Base-by-base conservation (phyloP, 768 basidiomycete genomes). In the Xerocomus potaroensis region DNA sequence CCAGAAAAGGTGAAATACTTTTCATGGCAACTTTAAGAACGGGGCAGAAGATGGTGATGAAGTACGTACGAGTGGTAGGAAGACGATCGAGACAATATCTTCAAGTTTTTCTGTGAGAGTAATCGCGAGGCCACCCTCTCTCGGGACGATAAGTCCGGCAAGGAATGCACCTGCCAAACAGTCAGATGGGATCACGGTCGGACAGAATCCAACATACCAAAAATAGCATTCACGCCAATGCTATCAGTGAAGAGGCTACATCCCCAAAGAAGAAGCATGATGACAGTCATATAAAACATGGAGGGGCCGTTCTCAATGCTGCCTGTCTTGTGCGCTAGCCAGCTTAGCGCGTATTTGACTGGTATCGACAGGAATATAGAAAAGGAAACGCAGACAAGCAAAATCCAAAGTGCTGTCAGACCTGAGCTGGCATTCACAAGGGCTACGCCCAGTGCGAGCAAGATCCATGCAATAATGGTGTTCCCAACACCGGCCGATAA, bases 1-100 rank as follows among this genome's bases (percentile, higher is more conserved):
- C 95, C 95, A 1, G 92, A 95, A 5, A 92, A 67, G 0, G 93
- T 89, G 58, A 97, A 99, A 69, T 97, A 97, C 83, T 90, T 42
- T 11, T 26, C 42, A 27, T 10, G 24, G 22, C 8, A n/a, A 15
- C 3, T 41, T 16, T 31, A 29, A 32, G 33, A 35, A 33, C 5
- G 27, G 8, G 19, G n/a, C 27, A 22, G 45, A 27, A 22, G 37
- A 43, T 14, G 4, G 16, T 19, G 38, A 32, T 10, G 24, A 16
- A 27, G 23, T 21, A 44, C 41, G 49, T 59, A 89, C 87, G 38
- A 95, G 70, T 3, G 92, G 93, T 9, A 95, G 69, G 68, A 95
- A 93, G 33, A 94, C 81, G 48, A 93, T 84, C 0, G 87, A 69
- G 2, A 94, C 88, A 77, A 95, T 83, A 66, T 97, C 95, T 68